A percentile compares a stretch with the other conserved stretches of the same genome.
These are phyloP conservation scores for Cicer bijugum DNA, from an alignment of 306 rosid genomes.

Conservation along the genomic window DNA sequence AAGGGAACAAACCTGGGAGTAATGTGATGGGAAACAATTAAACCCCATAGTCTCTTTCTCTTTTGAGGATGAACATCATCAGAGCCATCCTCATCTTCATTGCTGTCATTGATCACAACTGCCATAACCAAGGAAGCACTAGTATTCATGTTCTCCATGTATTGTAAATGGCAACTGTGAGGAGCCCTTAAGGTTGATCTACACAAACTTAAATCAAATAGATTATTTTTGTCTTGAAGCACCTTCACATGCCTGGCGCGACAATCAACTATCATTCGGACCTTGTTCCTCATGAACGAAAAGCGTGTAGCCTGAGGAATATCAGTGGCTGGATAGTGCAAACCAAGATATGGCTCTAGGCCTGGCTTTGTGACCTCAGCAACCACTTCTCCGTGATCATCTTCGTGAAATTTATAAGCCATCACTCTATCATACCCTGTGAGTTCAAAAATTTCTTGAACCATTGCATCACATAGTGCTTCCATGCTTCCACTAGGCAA, in stretches of 20 bases:
- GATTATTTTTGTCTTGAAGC: slow-evolving; percentile 80
- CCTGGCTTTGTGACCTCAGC: slow-evolving; percentile 83
- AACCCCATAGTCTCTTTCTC: slow-evolving; percentile 92
- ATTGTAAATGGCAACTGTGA: slow-evolving; percentile 84
- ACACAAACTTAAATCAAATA: slow-evolving; percentile 75
- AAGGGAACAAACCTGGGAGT: slow-evolving; percentile 91
- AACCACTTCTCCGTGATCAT: slow-evolving; percentile 93
- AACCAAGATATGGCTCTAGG: slow-evolving; percentile 82
- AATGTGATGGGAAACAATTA: slow-evolving; percentile 92
- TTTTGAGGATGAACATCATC: slow-evolving; percentile 71
- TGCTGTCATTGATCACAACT: slow-evolving; percentile 84
- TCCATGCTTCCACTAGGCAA: slow-evolving; percentile 92
- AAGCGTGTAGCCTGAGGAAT: slow-evolving; percentile 95
- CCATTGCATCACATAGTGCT: slow-evolving; percentile 92
- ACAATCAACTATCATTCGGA: slow-evolving; percentile 96
- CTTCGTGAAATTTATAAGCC: slow-evolving; percentile 98
- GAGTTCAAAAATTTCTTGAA: slow-evolving; percentile 92
- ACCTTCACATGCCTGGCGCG: slow-evolving; percentile 75
- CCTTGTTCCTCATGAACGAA: slow-evolving; percentile 85
- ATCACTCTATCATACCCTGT: slow-evolving; percentile 98
- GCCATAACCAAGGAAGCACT: slow-evolving; percentile 96
- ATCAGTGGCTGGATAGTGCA: slow-evolving; percentile 97
- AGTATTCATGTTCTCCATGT: slow-evolving; percentile 87
- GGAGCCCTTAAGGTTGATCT: slow-evolving; percentile 94
- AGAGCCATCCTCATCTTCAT: slow-evolving; percentile 68